Conservation (phyloP, 192 early-diverging fungal species). For the Linnemannia schmuckeri region DNA sequence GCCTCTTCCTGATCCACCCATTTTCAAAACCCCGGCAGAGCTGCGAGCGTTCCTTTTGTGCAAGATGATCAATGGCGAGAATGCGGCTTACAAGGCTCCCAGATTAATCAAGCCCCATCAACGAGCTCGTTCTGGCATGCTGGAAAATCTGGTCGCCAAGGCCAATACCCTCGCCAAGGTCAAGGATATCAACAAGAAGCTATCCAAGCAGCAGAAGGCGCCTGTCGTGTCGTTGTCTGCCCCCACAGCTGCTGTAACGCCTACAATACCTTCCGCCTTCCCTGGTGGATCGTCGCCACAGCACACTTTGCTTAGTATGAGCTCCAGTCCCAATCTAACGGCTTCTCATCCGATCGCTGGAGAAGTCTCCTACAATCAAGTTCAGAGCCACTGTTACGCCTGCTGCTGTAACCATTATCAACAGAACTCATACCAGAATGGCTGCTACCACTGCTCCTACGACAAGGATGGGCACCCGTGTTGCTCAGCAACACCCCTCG, state of each 20-base stretch:
- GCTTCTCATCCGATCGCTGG: background rate
- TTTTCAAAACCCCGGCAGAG: conserved; percentile 57
- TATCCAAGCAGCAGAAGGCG: conserved; percentile 5
- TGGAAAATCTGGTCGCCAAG: conserved; percentile 60
- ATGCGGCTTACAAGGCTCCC: conserved; percentile 68
- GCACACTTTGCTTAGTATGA: background rate
- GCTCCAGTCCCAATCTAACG: background rate
- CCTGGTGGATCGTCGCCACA: background rate
- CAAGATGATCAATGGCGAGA: conserved; percentile 69
- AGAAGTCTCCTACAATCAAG: background rate
- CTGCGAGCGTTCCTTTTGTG: conserved; percentile 57
- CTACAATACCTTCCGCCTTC: background rate
- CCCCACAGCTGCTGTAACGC: background rate
- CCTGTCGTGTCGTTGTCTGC: background rate
- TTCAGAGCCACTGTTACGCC: background rate
- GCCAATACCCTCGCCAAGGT: conserved; percentile 53
- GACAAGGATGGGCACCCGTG: background rate
- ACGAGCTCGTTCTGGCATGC: conserved; percentile 64
- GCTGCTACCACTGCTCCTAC: background rate
- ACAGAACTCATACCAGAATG: background rate
- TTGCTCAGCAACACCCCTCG: background rate
- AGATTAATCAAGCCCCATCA: conserved; percentile 61
- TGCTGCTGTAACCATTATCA: background rate
- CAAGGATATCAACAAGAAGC: conserved; percentile 33
- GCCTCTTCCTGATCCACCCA: conserved; percentile 56